Base-by-base conservation (phyloP, 495 filamentous ascomycete species). In the Xylaria telfairii region DNA sequence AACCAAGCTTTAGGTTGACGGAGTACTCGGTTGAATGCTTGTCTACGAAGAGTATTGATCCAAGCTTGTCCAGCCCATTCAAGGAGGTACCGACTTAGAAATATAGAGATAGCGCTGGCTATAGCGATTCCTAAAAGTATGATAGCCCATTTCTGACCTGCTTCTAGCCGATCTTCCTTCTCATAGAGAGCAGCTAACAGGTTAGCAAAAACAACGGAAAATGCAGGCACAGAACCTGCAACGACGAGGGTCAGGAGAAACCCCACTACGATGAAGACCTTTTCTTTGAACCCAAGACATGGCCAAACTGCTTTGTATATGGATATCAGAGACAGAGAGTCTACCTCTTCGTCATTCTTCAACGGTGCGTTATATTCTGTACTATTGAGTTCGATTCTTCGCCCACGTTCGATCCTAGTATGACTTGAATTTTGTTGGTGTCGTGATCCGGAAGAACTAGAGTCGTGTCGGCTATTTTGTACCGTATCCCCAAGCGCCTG, bases 1-100 rank as follows among this genome's bases (percentile, higher is more conserved):
- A 97, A 97, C 92, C 93, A 99, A n/a, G 85, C 78, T 71, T 87
- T 88, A 15, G 94, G 93, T 78, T 98, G 96, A 46, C 87, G 84
- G 10, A 99, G 82, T 19, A 97, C 87, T 3, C 88, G 88, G 67
- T 83, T 83, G 61, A 97, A 83, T 4, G 93, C 90, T 78, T 88
- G 85, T 19, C 86, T 83, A 1, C 94, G 90, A 2, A 96, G 84
- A 1, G 80, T 75, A 75, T 96, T 90, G 54, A 94, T 86, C 96
- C 96, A 98, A 28, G 84, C 80, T 74, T 97, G 93, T 4, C 90
- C 92, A 34, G 84, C 89, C 21, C 82, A 80, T 67, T 96, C 93
- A 24, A 97, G 82, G 17, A 91, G 76, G 74, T 91, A 93, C 65
- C 92, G 88, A 79, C 88, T 89, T 12, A 87, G 77, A 72, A 88